phyloP scores from a whole-genome alignment of 2,329 filamentous ascomycete genomes.

The Venturia aucupariae region DNA sequence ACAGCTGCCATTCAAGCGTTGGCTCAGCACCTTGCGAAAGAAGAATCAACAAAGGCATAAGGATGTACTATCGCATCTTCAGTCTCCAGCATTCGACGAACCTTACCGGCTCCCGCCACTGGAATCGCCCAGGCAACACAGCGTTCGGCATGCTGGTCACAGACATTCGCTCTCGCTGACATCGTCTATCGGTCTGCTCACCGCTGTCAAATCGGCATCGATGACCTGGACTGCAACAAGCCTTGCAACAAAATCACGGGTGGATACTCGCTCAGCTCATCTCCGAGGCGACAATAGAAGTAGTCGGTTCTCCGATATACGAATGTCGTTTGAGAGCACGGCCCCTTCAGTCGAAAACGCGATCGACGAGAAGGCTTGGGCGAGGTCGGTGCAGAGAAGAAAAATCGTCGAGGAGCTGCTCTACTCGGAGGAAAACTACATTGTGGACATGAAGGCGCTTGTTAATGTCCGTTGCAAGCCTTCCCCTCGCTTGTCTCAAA shows the following conservation, averaged over 20 bases:
- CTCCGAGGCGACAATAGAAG: constrained; percentile 42
- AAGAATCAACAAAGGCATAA: constrained; percentile 32
- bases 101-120: not conserved
- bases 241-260: constrained; percentile 51
- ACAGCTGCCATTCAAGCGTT: constrained; percentile 53
- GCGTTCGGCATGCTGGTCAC: constrained; percentile 17
- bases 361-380: constrained; percentile 59
- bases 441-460: constrained; percentile 77
- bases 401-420: constrained; percentile 79
- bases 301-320: constrained; percentile 49
- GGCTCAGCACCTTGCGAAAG: constrained; percentile 61
- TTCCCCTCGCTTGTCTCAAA: not conserved
- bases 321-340: constrained; percentile 51
- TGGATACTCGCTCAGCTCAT: not conserved
- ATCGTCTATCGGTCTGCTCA: constrained; percentile 70
- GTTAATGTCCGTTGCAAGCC: constrained; percentile 53
- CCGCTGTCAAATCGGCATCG: constrained; percentile 72
- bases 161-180: constrained; percentile 48
- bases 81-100: constrained; percentile 19
- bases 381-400: constrained; percentile 65
- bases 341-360: constrained; percentile 34
- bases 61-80: constrained; percentile 19
- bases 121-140: constrained; percentile 14
- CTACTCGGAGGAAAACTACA: constrained; percentile 77
- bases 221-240: constrained; percentile 68